phyloP scores from a whole-genome alignment of 2,329 filamentous ascomycete species.

The Diaporthe helianthi region DNA sequence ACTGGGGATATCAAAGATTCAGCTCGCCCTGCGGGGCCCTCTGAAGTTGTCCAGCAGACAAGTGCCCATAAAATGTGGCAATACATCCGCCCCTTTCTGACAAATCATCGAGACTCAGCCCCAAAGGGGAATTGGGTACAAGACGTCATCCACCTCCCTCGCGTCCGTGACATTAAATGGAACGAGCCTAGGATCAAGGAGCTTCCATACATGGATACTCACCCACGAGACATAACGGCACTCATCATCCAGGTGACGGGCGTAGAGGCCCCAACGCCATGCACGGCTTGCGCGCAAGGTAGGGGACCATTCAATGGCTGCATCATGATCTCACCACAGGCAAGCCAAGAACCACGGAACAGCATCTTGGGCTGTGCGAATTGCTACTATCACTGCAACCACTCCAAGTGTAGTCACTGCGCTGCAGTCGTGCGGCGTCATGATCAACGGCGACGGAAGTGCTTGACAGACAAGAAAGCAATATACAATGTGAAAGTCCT shows the following conservation, averaged over 20 bases:
- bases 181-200: conserved; percentile 38
- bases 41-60: not conserved
- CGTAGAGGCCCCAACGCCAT: conserved; percentile 39
- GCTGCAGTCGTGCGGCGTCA: not conserved
- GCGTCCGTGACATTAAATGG: conserved; percentile 42
- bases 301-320: conserved; percentile 43
- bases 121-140: conserved; percentile 37
- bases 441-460: not conserved
- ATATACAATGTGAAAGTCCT: conserved; percentile 28
- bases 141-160: conserved; percentile 39
- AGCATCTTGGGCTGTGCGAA: conserved; percentile 31
- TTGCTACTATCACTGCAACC: conserved; percentile 33
- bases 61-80: conserved; percentile 38
- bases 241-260: conserved; percentile 44
- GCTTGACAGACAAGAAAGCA: conserved; percentile 6
- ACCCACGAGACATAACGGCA: conserved; percentile 41
- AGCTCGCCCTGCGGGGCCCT: not conserved
- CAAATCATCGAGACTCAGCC: conserved; percentile 22
- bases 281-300: conserved; percentile 38
- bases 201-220: conserved; percentile 37
- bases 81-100: conserved; percentile 40
- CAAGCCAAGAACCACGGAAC: conserved; percentile 20
- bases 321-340: conserved; percentile 34
- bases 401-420: conserved; percentile 30
- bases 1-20: not conserved